Base-by-base conservation (phyloP, 2,329 filamentous ascomycete species). In the Paraphaeosphaeria sporulosa region DNA sequence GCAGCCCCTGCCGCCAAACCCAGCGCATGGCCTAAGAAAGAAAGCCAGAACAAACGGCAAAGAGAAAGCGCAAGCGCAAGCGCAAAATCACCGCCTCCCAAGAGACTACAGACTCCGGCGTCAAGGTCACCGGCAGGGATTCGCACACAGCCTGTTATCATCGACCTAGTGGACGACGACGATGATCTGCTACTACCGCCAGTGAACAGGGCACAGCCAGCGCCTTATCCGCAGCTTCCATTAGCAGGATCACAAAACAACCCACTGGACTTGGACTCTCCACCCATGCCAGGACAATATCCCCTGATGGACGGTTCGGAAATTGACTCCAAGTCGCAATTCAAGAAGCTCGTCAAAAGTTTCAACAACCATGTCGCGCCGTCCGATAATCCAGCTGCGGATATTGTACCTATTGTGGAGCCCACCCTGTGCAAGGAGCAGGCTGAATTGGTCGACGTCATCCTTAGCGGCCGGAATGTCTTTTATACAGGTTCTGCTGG, bases 401-500 rank as follows among this genome's bases (percentile, higher is more conserved):
- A 67, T 32, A 30, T 69, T 10, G 60, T 68, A 23, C 61, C 64
- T 4, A 59, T 63, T 21, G 57, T 53, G 3, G 64, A 70, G 40
- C 72, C 70, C 3, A 61, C 53, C 1, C 78, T 87, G 15, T 83
- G 80, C 51, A 64, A 74, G 6, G 84, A 86, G 65, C 83, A 87
- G 66, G 69, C 75, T 10, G 74, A 73, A 2, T 67, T 88, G 2
- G 81, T 87, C 0, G 75, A 86, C 1, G 73, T 85, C 0, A 86
- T 88, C 27, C 60, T 80, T 3, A 75, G 74, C 2, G 84, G 86
- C 0, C 62, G 69, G 1, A 89, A 89, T 56, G 84, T 89, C 10
- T 90, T 89, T 68, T 89, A 86, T 65, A 89, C 87, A 0, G 87
- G 88, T 9, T 86, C 85, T 0, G 88, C 87, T 15, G 87, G 87